phyloP scores from a whole-genome alignment of 805 yeast species.

The Candida quercuum region DNA sequence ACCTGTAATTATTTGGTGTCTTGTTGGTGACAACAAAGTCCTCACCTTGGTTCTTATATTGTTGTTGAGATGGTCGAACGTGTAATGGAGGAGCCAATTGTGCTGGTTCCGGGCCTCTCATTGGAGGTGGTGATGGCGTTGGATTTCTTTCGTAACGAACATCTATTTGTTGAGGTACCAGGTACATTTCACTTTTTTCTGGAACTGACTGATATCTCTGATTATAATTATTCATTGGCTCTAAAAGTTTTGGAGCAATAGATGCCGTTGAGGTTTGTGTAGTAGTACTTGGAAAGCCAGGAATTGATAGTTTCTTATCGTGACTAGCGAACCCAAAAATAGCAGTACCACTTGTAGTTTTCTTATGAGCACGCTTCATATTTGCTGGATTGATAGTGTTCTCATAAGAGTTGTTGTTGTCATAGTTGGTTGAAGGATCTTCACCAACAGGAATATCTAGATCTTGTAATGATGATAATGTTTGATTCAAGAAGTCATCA shows the following conservation, averaged over 20 bases:
- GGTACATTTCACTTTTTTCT: too few relatives aligned
- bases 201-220: too few relatives aligned
- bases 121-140: slow-evolving; percentile 1
- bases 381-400: too few relatives aligned
- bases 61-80: neutral
- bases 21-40: slow-evolving; percentile 46
- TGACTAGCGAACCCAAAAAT: slow-evolving; percentile 72
- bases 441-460: slow-evolving; percentile 51
- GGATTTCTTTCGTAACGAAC: too few relatives aligned
- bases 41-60: slow-evolving; percentile 6
- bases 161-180: too few relatives aligned
- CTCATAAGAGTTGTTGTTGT: slow-evolving; percentile 2
- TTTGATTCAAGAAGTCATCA: slow-evolving; percentile 51
- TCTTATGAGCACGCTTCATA: slow-evolving; percentile 46
- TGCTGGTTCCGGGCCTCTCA: neutral
- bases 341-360: slow-evolving; percentile 73
- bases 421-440: slow-evolving; percentile 12
- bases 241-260: slow-evolving; percentile 20
- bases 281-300: slow-evolving; percentile 35
- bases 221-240: slow-evolving; percentile 6
- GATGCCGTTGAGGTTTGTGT: slow-evolving; percentile 7
- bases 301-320: slow-evolving; percentile 54
- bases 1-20: slow-evolving; percentile 47
- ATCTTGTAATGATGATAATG: slow-evolving; percentile 52
- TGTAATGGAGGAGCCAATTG: neutral